Percentiles rank a stretch among this genome's conserved stretches.
Evolutionary conservation across 164 flowering plant species (phyloP).

Genomic region (Dillenia suffruticosa): DNA sequence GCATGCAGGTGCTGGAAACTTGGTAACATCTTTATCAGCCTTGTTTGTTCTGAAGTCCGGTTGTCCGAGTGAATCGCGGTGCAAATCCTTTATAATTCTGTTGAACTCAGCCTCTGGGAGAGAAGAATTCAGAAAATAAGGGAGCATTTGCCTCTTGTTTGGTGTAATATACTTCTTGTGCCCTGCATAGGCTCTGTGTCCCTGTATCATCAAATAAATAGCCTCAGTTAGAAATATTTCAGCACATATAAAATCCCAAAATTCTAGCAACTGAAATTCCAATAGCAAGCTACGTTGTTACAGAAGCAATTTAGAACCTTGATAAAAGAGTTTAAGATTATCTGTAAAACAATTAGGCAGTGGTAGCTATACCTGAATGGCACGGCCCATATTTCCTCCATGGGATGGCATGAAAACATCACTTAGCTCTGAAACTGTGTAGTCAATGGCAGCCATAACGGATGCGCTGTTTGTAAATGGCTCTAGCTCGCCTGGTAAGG

Average conservation of each 20-base stretch:
- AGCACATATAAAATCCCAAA: no score
- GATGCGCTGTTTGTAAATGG: slow-evolving; percentile 77
- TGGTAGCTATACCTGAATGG: slow-evolving; percentile 65
- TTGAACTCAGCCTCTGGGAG: slow-evolving; percentile 73
- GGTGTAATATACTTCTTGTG: slow-evolving; percentile 93
- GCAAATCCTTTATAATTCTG: slow-evolving; percentile 61
- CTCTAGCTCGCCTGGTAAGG: slow-evolving; percentile 78
- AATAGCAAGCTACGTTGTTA: no score
- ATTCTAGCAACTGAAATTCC: no score
- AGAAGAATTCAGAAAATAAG: slow-evolving; percentile 64
- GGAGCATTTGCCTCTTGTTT: slow-evolving; percentile 91
- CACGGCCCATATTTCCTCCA: slow-evolving; percentile 99
- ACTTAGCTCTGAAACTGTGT: slow-evolving; percentile 72
- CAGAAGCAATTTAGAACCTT: no score
- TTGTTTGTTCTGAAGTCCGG: slow-evolving; percentile 77
- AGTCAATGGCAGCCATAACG: slow-evolving; percentile 85
- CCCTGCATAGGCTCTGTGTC: slow-evolving; percentile 91
- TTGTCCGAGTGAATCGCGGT: slow-evolving; percentile 81
- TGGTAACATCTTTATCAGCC: slow-evolving; percentile 82
- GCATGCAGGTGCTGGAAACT: slow-evolving; percentile 88
- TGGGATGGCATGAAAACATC: slow-evolving; percentile 98
- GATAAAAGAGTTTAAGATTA: no score
- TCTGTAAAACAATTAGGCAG: not conserved
- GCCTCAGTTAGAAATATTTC: slow-evolving; percentile 2
- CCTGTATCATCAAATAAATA: slow-evolving; percentile 40